These are phyloP conservation scores for Fusarium continuum DNA, from an alignment of 2,329 filamentous ascomycete species.

Conservation along the genomic window DNA sequence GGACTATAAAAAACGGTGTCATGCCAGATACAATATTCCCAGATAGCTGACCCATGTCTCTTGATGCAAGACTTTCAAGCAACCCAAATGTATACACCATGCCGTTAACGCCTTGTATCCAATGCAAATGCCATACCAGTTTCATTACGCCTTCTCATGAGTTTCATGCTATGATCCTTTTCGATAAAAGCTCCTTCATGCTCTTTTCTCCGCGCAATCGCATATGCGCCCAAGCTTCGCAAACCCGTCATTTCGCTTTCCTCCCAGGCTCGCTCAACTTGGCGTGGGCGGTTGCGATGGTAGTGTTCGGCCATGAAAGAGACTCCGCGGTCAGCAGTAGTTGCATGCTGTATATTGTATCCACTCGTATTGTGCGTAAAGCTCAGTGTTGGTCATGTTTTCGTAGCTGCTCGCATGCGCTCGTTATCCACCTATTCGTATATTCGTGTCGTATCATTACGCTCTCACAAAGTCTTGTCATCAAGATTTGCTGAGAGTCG, in stretches of 20 bases:
- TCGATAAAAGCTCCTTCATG: not conserved
- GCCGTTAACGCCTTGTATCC: conserved; percentile 34
- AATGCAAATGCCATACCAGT: conserved; percentile 25
- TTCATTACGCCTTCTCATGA: conserved; percentile 11
- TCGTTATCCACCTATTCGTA: not conserved
- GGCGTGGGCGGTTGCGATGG: not conserved
- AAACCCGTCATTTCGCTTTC: not conserved
- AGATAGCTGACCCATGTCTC: not conserved
- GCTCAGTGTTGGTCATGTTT: not conserved
- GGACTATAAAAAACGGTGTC: not conserved
- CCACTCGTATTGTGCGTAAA: not conserved
- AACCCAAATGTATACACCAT: conserved; percentile 3
- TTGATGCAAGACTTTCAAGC: not conserved
- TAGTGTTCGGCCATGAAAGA: not conserved
- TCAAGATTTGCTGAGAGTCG: not conserved
- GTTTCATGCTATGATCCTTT: not conserved
- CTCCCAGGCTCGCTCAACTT: not conserved
- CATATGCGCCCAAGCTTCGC: not conserved
- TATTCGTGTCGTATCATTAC: not conserved
- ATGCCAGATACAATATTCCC: not conserved
- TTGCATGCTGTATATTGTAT: not conserved
- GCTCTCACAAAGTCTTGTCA: not conserved
- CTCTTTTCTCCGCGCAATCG: not conserved
- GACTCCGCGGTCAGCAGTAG: not conserved
- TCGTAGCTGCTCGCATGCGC: not conserved